A percentile compares a stretch with the other conserved stretches of the same genome.
Evolutionary conservation across 352 stramenopile genomes (phyloP).

Genomic region (Globisporangium emineosum): DNA sequence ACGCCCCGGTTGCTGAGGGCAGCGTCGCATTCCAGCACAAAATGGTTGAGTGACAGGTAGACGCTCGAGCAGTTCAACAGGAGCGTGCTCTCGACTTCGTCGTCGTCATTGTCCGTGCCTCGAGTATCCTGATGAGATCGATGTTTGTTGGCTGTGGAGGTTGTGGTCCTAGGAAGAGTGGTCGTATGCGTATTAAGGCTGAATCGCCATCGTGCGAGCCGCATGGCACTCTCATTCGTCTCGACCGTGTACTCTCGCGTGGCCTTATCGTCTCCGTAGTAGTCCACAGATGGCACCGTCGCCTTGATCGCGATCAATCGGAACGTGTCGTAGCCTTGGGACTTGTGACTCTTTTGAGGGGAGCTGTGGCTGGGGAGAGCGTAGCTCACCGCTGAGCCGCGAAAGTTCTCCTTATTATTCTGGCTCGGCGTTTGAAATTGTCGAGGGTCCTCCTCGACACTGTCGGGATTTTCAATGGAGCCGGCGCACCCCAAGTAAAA

Average conservation of each 20-base stretch:
- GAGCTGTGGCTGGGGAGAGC: not conserved
- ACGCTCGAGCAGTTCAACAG: conserved; percentile 36
- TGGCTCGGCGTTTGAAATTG: not conserved
- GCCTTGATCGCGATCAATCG: conserved; percentile 61
- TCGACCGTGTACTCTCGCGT: conserved; percentile 62
- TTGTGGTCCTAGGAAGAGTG: not conserved
- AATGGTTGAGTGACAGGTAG: conserved; percentile 34
- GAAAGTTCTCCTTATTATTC: conserved; percentile 10
- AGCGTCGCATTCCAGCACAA: conserved; percentile 26
- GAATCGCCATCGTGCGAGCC: conserved; percentile 54
- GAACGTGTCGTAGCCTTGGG: conserved; percentile 24
- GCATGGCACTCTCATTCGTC: conserved; percentile 53
- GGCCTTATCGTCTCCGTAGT: conserved; percentile 58
- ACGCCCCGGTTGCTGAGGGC: conserved; percentile 26
- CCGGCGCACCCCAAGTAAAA: conserved; percentile 60
- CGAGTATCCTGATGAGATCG: not conserved
- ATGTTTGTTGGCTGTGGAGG: conserved; percentile 14
- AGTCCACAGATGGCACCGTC: conserved; percentile 32
- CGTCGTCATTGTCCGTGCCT: not conserved
- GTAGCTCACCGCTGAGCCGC: conserved; percentile 5
- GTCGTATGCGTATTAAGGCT: conserved; percentile 9
- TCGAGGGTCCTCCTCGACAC: not conserved
- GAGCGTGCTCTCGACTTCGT: conserved; percentile 26
- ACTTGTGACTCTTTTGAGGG: not conserved
- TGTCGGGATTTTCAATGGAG: conserved; percentile 27